These are phyloP conservation scores for Metschnikowia similis DNA, from an alignment of 805 yeast species.

Conservation along the genomic window DNA sequence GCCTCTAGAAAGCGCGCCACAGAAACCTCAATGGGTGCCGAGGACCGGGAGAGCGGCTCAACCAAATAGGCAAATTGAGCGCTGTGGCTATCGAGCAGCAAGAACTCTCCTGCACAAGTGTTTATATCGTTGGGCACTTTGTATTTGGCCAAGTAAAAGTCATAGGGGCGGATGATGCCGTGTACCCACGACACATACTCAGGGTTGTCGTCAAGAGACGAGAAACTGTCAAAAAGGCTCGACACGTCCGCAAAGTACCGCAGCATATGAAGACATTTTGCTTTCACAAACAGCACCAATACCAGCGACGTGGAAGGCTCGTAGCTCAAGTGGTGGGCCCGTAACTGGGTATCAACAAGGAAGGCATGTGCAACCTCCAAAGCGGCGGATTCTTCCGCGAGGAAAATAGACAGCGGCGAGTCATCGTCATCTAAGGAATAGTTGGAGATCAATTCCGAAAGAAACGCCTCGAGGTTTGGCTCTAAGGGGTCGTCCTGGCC, in stretches of 20 bases:
- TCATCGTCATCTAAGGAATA: neutral
- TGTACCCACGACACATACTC: slow-evolving; percentile 25
- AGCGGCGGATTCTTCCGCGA: neutral
- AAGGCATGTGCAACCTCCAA: neutral
- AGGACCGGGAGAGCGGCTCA: slow-evolving; percentile 17
- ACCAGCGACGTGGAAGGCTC: neutral
- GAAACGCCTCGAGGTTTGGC: neutral
- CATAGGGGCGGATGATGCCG: slow-evolving; percentile 27
- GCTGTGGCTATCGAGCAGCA: slow-evolving; percentile 8
- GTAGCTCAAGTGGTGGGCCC: neutral
- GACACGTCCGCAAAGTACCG: slow-evolving; percentile 15
- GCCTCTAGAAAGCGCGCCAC: slow-evolving; percentile 3
- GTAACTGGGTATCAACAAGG: neutral
- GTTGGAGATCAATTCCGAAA: neutral
- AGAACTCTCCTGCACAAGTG: slow-evolving; percentile 9
- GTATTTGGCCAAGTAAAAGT: slow-evolving; percentile 26
- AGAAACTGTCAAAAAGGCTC: slow-evolving; percentile 9
- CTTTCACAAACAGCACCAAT: slow-evolving; percentile 11
- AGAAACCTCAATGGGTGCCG: slow-evolving; percentile 17
- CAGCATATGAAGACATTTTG: slow-evolving; percentile 14
- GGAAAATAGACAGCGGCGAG: neutral
- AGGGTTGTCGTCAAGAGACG: slow-evolving; percentile 12
- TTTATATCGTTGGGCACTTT: slow-evolving; percentile 13
- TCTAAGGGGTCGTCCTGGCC: neutral
- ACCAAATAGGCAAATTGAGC: slow-evolving; percentile 22